Percentiles rank a stretch among this genome's conserved stretches.
Conservation (phyloP, 2,329 filamentous ascomycete species). For the Ceratocystis huliohia region DNA sequence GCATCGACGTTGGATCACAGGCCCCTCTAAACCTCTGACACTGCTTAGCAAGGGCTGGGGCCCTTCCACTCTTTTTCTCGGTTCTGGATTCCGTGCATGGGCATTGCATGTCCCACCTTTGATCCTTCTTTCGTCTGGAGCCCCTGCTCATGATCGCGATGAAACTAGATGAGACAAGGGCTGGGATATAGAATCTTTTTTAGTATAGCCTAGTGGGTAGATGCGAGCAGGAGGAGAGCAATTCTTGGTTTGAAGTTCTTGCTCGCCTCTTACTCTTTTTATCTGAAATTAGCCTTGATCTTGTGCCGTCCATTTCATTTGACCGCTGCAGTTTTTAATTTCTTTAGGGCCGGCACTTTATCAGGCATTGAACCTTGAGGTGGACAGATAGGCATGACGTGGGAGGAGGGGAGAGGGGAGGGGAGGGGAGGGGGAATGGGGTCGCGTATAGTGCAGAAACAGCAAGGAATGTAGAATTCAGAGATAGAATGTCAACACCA, state of each 20-base stretch:
- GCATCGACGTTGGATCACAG: neutral
- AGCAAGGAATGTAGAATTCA: neutral
- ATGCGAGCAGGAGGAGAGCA: neutral
- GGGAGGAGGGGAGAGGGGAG: neutral
- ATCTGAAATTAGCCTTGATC: too few species aligned
- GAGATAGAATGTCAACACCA: neutral
- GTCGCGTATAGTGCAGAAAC: neutral
- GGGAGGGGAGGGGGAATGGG: neutral
- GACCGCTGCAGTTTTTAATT: neutral
- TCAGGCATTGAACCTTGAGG: neutral
- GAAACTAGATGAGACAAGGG: conserved; percentile 6
- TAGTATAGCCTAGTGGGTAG: neutral
- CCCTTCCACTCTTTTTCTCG: neutral
- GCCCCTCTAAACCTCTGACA: neutral
- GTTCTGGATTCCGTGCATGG: conserved; percentile 8
- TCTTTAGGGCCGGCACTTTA: neutral
- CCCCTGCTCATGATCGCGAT: conserved; percentile 3
- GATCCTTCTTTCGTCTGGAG: neutral
- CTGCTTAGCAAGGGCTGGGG: neutral
- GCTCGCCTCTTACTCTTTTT: neutral
- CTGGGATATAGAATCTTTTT: neutral
- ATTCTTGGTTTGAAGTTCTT: neutral
- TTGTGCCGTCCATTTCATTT: too few species aligned
- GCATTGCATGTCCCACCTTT: neutral
- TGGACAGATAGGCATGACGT: neutral